Conservation (phyloP, 2,329 filamentous ascomycete species). For the Xenosphaeropsis pyriputrescens region DNA sequence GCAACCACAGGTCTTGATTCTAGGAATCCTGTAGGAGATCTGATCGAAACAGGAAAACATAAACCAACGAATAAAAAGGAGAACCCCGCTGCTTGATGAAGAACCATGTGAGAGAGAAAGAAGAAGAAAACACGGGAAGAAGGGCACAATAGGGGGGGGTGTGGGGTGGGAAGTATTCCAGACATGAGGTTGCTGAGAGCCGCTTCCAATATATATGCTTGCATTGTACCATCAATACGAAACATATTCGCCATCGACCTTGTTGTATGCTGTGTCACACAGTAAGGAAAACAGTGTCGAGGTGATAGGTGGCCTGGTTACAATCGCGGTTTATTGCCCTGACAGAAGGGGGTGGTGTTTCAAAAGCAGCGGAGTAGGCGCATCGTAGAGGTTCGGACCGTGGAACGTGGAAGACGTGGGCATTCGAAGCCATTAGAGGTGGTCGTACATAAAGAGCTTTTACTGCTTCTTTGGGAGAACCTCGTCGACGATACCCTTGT, state of each 20-base stretch:
- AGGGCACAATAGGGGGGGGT: no score
- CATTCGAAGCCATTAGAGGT: no score
- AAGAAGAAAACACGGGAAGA: neutral
- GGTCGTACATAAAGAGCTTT: no score
- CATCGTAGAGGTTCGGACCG: no score
- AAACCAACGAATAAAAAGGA: neutral
- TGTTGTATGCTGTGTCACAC: no score
- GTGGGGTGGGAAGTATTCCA: neutral
- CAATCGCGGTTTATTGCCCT: no score
- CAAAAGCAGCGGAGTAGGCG: no score
- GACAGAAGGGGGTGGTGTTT: no score
- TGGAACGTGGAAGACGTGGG: no score
- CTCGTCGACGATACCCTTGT: neutral
- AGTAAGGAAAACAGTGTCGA: no score
- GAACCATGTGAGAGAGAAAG: neutral
- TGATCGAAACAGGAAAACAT: neutral
- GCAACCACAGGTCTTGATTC: slow-evolving; percentile 1
- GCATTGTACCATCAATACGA: neutral
- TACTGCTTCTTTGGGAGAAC: neutral
- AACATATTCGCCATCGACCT: no score
- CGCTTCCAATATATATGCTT: neutral
- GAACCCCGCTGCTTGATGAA: neutral
- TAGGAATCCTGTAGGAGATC: neutral
- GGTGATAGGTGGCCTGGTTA: no score
- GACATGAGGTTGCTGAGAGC: neutral